phyloP scores from a whole-genome alignment of 768 basidiomycete species.

The Pulveroboletus ravenelii region DNA sequence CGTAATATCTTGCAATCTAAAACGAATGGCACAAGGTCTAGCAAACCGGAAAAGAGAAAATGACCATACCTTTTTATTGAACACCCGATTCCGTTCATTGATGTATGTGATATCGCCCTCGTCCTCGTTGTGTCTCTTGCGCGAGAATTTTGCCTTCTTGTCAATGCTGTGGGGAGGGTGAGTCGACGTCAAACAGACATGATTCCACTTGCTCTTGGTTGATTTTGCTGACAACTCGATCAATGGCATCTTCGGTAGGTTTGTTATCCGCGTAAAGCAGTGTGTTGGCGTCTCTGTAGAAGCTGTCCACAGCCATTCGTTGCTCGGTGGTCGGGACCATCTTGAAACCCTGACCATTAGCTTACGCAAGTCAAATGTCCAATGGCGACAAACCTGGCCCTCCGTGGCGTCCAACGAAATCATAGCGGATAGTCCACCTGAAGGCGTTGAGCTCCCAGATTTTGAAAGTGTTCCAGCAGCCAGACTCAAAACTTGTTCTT shows the following conservation, averaged over 20 bases:
- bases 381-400: slow-evolving; percentile 33
- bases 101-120: slow-evolving; percentile 98
- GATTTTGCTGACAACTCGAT: slow-evolving; percentile 85
- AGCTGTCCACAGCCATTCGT: slow-evolving; percentile 65
- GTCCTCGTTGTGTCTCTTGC: slow-evolving; percentile 86
- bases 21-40: neutral
- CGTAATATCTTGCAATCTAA: slow-evolving; percentile 90
- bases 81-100: slow-evolving; percentile 96
- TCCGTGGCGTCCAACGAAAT: slow-evolving; percentile 52
- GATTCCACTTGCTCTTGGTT: slow-evolving; percentile 76
- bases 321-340: slow-evolving; percentile 55
- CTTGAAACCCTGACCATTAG: slow-evolving; percentile 29
- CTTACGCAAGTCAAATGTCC: neutral
- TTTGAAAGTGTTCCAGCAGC: slow-evolving; percentile 60
- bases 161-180: slow-evolving; percentile 55
- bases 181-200: neutral
- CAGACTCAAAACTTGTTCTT: slow-evolving; percentile 76
- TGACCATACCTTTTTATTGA: slow-evolving; percentile 84
- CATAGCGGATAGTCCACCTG: slow-evolving; percentile 31
- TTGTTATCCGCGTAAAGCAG: slow-evolving; percentile 94
- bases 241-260: slow-evolving; percentile 92
- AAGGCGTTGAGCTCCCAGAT: slow-evolving; percentile 30
- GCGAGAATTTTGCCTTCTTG: slow-evolving; percentile 84
- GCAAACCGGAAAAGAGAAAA: neutral
- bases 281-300: slow-evolving; percentile 93